Evolutionary conservation across 2,329 filamentous ascomycete species (phyloP).

Genomic region (Aspergillus aculeatinus): DNA sequence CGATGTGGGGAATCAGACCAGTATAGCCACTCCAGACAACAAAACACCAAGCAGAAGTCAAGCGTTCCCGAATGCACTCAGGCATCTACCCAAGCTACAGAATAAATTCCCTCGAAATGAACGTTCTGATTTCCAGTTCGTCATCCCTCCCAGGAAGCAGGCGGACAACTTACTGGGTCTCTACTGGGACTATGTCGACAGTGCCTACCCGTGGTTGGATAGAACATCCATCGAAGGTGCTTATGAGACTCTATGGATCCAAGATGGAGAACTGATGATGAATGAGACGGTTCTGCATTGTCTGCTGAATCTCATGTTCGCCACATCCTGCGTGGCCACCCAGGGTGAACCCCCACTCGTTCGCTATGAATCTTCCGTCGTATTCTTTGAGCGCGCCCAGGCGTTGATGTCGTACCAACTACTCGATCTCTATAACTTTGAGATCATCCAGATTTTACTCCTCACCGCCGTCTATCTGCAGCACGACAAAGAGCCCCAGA

Average conservation of each 20-base stretch:
- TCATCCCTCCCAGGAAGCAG: not conserved
- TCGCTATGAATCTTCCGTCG: not conserved
- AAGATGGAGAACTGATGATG: slow-evolving; percentile 8
- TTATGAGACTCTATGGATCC: not conserved
- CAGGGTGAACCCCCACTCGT: slow-evolving; percentile 7
- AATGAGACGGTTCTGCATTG: slow-evolving; percentile 15
- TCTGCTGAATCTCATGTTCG: slow-evolving; percentile 16
- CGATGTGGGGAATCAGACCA: not conserved
- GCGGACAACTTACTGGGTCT: not conserved
- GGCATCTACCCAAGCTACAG: not conserved
- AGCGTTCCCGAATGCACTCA: not conserved
- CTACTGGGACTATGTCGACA: slow-evolving; percentile 1
- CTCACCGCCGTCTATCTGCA: not conserved
- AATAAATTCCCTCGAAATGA: not conserved
- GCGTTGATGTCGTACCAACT: not conserved
- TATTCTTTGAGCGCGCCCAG: not conserved
- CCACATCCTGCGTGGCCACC: slow-evolving; percentile 12
- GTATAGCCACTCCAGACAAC: not conserved
- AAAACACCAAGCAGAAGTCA: not conserved
- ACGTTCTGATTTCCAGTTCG: not conserved
- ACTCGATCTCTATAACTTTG: slow-evolving; percentile 1
- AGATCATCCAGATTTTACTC: not conserved
- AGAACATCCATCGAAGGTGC: not conserved
- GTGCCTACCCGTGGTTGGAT: not conserved
- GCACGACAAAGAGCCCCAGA: not conserved